Conservation (phyloP, 176 grass and related monocot genomes). For the Triticum urartu region DNA sequence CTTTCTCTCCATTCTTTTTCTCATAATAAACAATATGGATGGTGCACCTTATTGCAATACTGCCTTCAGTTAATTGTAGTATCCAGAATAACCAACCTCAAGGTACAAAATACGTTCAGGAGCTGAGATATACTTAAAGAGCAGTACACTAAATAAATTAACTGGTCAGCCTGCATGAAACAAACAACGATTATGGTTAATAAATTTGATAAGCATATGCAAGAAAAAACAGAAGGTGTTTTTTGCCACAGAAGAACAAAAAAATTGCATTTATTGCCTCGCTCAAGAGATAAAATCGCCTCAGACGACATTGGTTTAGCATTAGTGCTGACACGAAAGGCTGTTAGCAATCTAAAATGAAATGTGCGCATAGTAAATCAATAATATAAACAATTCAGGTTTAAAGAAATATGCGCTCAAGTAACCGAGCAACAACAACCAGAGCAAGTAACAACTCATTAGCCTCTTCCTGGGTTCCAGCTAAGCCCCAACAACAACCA, state of each 20-base stretch:
- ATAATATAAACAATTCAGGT: no score
- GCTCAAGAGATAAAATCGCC: not conserved
- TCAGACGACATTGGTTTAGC: not conserved
- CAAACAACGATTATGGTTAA: constrained; percentile 10
- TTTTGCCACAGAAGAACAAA: constrained; percentile 13
- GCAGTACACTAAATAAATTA: not conserved
- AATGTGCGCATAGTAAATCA: not conserved
- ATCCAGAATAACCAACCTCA: not conserved
- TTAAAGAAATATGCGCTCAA: not conserved
- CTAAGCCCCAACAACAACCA: not conserved
- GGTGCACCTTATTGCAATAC: constrained; percentile 1
- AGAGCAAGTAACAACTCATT: no score
- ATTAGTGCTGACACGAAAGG: not conserved
- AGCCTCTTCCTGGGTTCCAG: not conserved
- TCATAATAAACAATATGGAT: not conserved
- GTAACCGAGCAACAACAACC: no score
- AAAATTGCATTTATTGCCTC: not conserved
- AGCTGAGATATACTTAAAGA: constrained; percentile 14
- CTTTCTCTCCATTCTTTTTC: not conserved
- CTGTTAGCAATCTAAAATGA: not conserved
- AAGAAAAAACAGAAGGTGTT: not conserved
- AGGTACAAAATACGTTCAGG: not conserved
- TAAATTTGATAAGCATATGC: not conserved
- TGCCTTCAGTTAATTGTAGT: not conserved
- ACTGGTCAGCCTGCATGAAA: constrained; percentile 26